A percentile compares a stretch with the other conserved stretches of the same genome.
Evolutionary conservation across 139 green algal genomes (phyloP).

Genomic region (Eudorina sp.): DNA sequence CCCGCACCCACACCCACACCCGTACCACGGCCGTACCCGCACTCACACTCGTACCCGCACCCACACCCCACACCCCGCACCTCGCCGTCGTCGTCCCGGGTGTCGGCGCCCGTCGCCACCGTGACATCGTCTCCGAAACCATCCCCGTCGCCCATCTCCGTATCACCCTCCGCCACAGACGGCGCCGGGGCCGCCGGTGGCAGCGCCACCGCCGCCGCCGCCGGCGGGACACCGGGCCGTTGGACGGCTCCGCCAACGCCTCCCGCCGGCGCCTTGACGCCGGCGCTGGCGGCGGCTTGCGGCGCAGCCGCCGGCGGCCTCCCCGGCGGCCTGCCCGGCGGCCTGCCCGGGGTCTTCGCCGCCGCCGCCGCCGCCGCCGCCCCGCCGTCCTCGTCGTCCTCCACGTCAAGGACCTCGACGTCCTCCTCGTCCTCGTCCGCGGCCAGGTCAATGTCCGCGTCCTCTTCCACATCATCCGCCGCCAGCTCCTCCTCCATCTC

Average conservation of each 20-base stretch:
- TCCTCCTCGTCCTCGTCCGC: conserved; percentile 15
- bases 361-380: not conserved
- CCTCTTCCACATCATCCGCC: conserved; percentile 23
- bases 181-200: not conserved
- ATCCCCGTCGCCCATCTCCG: conserved; percentile 15
- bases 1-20: too few species aligned
- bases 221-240: too few species aligned
- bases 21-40: too few species aligned
- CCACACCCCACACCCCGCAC: not conserved
- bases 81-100: conserved; percentile 20
- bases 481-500: conserved; percentile 27
- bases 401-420: not conserved
- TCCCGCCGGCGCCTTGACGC: not conserved
- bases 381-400: not conserved
- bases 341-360: too few species aligned
- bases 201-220: not conserved
- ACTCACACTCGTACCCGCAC: too few species aligned
- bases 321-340: too few species aligned
- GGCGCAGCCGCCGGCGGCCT: not conserved
- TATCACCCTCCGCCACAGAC: not conserved
- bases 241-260: not conserved
- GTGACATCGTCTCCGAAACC: conserved; percentile 36
- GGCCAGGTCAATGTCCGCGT: not conserved
- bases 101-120: conserved; percentile 15
- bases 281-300: not conserved